These are phyloP conservation scores for Elsinoe fawcettii DNA, from an alignment of 2,329 filamentous ascomycete genomes.

Conservation along the genomic window DNA sequence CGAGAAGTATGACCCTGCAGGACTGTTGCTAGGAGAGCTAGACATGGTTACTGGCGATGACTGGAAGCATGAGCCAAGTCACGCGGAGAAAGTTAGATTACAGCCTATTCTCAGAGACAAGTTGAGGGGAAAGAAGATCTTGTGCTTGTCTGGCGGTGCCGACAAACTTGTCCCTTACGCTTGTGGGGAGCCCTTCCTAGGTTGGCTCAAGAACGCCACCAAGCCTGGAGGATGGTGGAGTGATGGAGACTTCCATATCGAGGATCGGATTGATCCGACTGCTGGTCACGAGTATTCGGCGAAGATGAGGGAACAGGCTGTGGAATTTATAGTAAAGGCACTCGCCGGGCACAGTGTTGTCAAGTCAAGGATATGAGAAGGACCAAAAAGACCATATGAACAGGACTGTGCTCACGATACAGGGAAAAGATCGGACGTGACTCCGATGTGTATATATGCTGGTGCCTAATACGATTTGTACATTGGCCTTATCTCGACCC, in stretches of 20 bases:
- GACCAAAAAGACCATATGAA: not conserved
- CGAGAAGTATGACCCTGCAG: slow-evolving; percentile 64
- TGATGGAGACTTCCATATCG: slow-evolving; percentile 49
- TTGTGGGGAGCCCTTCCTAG: slow-evolving; percentile 52
- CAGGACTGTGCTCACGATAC: not conserved
- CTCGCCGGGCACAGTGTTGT: slow-evolving; percentile 25
- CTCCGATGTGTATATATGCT: not conserved
- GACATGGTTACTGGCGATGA: slow-evolving; percentile 25
- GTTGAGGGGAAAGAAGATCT: slow-evolving; percentile 53
- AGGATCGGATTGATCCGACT: slow-evolving; percentile 60
- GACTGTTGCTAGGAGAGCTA: slow-evolving; percentile 52
- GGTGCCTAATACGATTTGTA: not conserved
- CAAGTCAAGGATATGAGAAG: slow-evolving; percentile 11
- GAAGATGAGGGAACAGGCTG: slow-evolving; percentile 59
- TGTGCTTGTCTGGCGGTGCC: slow-evolving; percentile 56
- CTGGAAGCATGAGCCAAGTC: slow-evolving; percentile 32
- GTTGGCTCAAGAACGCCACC: slow-evolving; percentile 51
- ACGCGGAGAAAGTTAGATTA: slow-evolving; percentile 39
- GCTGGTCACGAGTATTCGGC: slow-evolving; percentile 62
- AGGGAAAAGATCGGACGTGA: not conserved
- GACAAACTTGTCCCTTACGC: slow-evolving; percentile 68
- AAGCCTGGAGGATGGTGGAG: slow-evolving; percentile 44
- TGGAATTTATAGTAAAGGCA: slow-evolving; percentile 51
- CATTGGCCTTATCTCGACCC: too few relatives aligned
- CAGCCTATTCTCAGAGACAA: slow-evolving; percentile 25